Percentiles rank a stretch among this genome's conserved stretches.
Evolutionary conservation across 345 rosid genomes (phyloP).

Genomic region (Citrus inodora): DNA sequence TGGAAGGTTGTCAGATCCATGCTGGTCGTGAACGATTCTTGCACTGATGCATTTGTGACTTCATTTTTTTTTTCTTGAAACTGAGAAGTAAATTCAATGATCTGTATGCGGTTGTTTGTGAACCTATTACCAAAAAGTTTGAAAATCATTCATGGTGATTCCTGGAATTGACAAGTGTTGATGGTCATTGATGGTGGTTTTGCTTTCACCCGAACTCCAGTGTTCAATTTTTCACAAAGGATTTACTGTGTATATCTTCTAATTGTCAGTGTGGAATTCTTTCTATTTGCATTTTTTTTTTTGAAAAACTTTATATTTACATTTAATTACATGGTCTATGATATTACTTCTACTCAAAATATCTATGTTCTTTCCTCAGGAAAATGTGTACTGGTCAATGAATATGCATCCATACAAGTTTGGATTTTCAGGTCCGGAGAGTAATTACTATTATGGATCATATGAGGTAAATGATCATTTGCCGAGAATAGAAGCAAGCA

Average conservation of each 20-base stretch:
- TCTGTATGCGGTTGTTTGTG: background rate
- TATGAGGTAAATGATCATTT: slow-evolving; percentile 48
- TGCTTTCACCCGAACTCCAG: background rate
- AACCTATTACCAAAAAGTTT: background rate
- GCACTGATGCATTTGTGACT: slow-evolving; percentile 5
- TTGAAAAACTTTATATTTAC: background rate
- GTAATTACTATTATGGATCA: slow-evolving; percentile 33
- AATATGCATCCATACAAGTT: slow-evolving; percentile 54
- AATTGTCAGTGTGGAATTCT: background rate
- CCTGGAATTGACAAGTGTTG: background rate
- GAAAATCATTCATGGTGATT: background rate
- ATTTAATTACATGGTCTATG: background rate
- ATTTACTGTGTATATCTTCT: background rate
- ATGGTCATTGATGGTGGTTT: background rate
- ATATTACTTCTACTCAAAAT: background rate
- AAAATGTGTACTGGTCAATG: slow-evolving; percentile 48
- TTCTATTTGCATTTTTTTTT: background rate
- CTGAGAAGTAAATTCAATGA: background rate
- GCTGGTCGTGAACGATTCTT: background rate
- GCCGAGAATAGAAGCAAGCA: slow-evolving; percentile 39
- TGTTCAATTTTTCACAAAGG: background rate
- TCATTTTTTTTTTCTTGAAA: background rate
- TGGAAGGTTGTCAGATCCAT: slow-evolving; percentile 15
- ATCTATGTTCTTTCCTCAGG: slow-evolving; percentile 25
- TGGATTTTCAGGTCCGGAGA: slow-evolving; percentile 51